Base-by-base conservation (phyloP, 2,329 filamentous ascomycete genomes). In the Aspergillus versicolor region DNA sequence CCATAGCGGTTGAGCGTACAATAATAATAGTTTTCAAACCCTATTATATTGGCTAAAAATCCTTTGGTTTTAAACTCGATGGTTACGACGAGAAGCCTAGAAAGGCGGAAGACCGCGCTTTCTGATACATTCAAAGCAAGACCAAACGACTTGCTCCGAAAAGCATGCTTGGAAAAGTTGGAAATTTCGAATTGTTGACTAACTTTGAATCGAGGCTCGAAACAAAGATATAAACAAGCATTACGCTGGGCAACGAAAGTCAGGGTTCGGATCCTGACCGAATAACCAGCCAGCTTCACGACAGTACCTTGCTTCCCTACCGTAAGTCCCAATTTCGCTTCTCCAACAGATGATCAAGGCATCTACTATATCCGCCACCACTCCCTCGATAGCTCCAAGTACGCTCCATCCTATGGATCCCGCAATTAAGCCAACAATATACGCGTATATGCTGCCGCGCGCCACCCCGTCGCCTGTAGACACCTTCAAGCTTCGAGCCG, bases 331-430 rank as follows among this genome's bases (percentile, higher is more conserved):
- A 64, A 75, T 88, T 82, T 99, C 94, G 67, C 91, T 96, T 24
- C 90, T 92, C 84, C 96, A 97, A 78, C 94, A 99, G 12, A 99
- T 88, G 22, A 97, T 84, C 37, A 91, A 87, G 3, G 89, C 92
- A 73, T 96, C 92, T 4, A 96, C 84, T 52, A 96, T 92, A 52
- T 91, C 91, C 51, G 90, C 90, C 22, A 96, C 77, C 17, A 96
- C 89, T 13, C 91, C 90, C 71, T 96, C 92, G 83, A 96, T 93
- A 2, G 92, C 89, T 24, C 92, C 91, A 50, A 99, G 80, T 1
- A 97, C 88, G 5, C 91, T 92, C 87, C 94, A 99, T 7, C 94
- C 94, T 65, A 99, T 97, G 54, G 93, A 92, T 59, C 90, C 91
- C 15, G 94, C 94, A 64, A 97, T 88, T 61, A 99, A 75, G 9